Conservation (phyloP, 116 monocot species). For the Phalaenopsis hybrid region DNA sequence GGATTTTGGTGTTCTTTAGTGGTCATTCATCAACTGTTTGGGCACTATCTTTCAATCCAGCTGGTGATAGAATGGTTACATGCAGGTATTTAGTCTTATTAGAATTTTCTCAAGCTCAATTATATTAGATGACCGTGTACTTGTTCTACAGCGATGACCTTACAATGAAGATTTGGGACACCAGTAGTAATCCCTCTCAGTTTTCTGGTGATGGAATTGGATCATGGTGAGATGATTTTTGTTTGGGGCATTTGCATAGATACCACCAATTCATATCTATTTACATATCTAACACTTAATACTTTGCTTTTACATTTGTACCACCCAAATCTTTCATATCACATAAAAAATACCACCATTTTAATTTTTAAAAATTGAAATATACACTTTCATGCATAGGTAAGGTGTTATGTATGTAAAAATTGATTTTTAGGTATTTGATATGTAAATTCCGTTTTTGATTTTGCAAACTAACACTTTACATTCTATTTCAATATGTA, state of each 20-base stretch:
- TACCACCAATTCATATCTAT: too few species aligned
- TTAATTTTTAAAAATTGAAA: too few species aligned
- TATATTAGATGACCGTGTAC: constrained; percentile 5
- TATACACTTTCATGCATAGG: too few species aligned
- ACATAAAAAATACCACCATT: too few species aligned
- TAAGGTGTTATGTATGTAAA: too few species aligned
- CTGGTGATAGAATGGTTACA: constrained; percentile 84
- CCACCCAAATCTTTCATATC: too few species aligned
- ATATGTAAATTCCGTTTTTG: too few species aligned
- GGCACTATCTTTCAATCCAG: constrained; percentile 63
- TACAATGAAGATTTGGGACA: constrained; percentile 90
- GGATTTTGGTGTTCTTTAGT: constrained; percentile 25
- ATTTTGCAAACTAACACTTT: background rate
- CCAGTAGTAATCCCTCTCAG: constrained; percentile 36
- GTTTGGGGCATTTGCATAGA: background rate
- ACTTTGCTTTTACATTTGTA: too few species aligned
- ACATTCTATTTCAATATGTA: background rate
- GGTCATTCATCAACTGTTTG: constrained; percentile 97
- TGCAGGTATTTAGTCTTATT: constrained; percentile 57
- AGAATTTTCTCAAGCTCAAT: background rate
- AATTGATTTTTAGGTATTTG: too few species aligned
- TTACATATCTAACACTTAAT: too few species aligned
- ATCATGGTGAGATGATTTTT: constrained; percentile 42
- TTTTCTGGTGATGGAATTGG: constrained; percentile 17
- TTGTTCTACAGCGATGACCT: constrained; percentile 76